Base-by-base conservation (phyloP, 345 rosid species). In the Streptanthus diversifolius region DNA sequence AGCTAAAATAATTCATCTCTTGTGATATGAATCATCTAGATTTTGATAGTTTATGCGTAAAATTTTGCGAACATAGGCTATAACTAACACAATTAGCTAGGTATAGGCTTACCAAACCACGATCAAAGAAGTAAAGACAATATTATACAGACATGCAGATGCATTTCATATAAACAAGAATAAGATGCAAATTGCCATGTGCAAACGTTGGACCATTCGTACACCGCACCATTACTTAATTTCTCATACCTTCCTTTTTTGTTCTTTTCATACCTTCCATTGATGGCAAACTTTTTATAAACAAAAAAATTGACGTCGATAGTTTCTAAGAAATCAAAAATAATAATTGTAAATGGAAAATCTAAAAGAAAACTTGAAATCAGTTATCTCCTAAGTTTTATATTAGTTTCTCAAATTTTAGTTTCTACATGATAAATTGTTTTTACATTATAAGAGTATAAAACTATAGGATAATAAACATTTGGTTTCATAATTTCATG, bases 131-230 rank as follows among this genome's bases (percentile, higher is more conserved):
- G 21, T 17, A 8, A 73, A 43, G 58, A 55, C 45, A 56, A 17
- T 55, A 72, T 5, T 14, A 53, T 43, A 40, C 3, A 54, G 63
- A 41, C 63, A 72, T 63, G 77, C 48, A 53, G 43, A 72, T 63
- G 39, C 69, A 63, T 53, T 54, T 33, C 63, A 63, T 72, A 33
- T 64, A 65, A 8, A 36, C 27, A 6, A 44, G 25, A 53, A 36
- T 11, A 6, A 44, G 17, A 53, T 56, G 43, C 58, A 56, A 11
- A 65, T 24, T 27, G 60, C 52, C 77, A 66, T 73, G 72, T 66
- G 77, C 25, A 18, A 12, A 13, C 56, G 59, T 55, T 73, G 77
- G 77, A 66, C 72, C 72, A 73, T 63, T 72, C 39, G 64, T 54
- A 63, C 77, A 63, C 64, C 30, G 5, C 75, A 14, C 61, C 51